Evolutionary conservation across 1,284 basidiomycete genomes (phyloP).

Genomic region (Ustilago bromivora): DNA sequence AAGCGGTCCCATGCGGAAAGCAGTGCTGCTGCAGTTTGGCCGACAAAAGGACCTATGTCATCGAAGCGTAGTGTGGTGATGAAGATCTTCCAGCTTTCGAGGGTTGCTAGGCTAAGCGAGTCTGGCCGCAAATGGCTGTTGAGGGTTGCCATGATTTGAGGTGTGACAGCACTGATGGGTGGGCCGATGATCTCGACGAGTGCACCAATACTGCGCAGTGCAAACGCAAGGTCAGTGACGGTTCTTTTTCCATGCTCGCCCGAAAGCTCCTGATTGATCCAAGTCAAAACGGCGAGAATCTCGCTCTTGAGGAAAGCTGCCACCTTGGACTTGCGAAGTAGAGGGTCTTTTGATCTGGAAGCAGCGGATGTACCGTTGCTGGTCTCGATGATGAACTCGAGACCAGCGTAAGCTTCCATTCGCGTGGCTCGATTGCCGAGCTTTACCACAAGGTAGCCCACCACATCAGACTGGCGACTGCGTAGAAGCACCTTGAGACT

Average conservation of each 20-base stretch:
- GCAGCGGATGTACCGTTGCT: conserved; percentile 31
- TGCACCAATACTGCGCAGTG: conserved; percentile 78
- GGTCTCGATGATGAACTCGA: conserved; percentile 58
- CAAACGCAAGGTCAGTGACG: conserved; percentile 54
- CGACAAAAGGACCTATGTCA: conserved; percentile 87
- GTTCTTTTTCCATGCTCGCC: conserved; percentile 61
- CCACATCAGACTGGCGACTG: conserved; percentile 62
- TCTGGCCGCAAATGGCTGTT: conserved; percentile 84
- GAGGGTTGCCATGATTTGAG: conserved; percentile 88
- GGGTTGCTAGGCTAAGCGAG: conserved; percentile 81
- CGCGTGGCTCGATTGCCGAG: conserved; percentile 57
- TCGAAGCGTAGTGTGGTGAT: conserved; percentile 77
- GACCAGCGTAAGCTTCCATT: conserved; percentile 53
- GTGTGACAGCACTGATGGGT: conserved; percentile 57
- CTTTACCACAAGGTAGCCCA: conserved; percentile 64
- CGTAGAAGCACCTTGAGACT: conserved; percentile 55
- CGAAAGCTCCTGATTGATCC: conserved; percentile 66
- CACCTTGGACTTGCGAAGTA: conserved; percentile 33
- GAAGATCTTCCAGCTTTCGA: conserved; percentile 86
- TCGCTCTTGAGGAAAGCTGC: conserved; percentile 58
- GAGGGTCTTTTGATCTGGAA: conserved; percentile 20
- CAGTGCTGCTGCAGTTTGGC: conserved; percentile 87
- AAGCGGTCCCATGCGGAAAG: conserved; percentile 83
- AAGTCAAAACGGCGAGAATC: conserved; percentile 65
- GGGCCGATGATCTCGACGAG: conserved; percentile 80